Conservation (phyloP, 1,284 basidiomycete genomes). For the Sphagnurus paluster region DNA sequence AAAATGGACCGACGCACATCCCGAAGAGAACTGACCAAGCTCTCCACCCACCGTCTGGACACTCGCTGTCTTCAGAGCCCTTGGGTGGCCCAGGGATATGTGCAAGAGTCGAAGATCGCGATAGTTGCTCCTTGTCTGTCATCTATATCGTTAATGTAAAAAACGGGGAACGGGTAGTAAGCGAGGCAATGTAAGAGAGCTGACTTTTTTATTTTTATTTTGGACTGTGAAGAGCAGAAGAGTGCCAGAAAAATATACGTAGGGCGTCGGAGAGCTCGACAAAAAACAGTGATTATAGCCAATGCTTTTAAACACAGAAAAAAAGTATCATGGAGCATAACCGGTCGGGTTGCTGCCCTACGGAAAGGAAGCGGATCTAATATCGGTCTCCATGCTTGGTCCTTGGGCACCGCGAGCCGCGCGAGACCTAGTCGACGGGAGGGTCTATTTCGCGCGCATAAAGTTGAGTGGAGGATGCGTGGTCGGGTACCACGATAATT, state of each 20-base stretch:
- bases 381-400: no score
- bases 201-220: no score
- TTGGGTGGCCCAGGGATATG: not conserved
- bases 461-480: no score
- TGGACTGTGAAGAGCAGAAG: no score
- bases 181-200: not conserved
- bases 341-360: not conserved
- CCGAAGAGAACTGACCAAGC: conserved; percentile 36
- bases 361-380: not conserved
- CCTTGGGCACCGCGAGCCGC: no score
- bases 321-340: not conserved
- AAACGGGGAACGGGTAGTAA: not conserved
- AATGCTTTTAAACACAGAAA: not conserved
- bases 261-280: not conserved
- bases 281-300: not conserved
- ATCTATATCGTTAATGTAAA: not conserved
- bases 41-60: conserved; percentile 34
- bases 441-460: not conserved
- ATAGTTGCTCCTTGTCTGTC: not conserved
- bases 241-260: not conserved
- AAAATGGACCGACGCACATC: conserved; percentile 26
- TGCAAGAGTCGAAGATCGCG: not conserved
- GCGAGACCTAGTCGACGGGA: no score
- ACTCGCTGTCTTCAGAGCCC: conserved; percentile 6
- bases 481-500: no score